Conservation (phyloP, 192 early-diverging fungal species). For the Backusella mclennaniae region DNA sequence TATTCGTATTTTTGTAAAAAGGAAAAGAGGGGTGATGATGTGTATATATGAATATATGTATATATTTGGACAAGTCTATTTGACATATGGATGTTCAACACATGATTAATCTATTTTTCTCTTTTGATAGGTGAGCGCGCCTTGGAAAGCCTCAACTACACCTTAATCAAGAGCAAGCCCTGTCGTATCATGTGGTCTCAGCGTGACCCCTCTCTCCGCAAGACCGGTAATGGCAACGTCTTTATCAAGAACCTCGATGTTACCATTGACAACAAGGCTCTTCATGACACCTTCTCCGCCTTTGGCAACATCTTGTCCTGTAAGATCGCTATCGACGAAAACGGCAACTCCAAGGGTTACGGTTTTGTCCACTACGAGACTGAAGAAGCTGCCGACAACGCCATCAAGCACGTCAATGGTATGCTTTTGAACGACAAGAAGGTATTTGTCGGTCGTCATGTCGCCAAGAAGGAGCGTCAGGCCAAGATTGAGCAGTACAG, state of each 20-base stretch:
- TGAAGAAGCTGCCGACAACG: slow-evolving; percentile 85
- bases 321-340: slow-evolving; percentile 92
- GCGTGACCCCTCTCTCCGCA: slow-evolving; percentile 94
- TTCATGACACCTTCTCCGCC: slow-evolving; percentile 98
- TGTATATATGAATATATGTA: background rate
- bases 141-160: slow-evolving; percentile 93
- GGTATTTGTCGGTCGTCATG: slow-evolving; percentile 93
- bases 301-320: slow-evolving; percentile 97
- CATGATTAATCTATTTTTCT: slow-evolving; percentile 10
- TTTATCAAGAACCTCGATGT: slow-evolving; percentile 99
- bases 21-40: background rate
- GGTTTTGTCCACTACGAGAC: slow-evolving; percentile 99
- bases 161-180: slow-evolving; percentile 87
- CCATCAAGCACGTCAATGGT: slow-evolving; percentile 98
- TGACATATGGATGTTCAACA: background rate
- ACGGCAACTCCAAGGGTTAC: slow-evolving; percentile 83
- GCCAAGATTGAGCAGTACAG: slow-evolving; percentile 86
- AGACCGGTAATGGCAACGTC: slow-evolving; percentile 91
- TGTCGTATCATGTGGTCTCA: slow-evolving; percentile 99
- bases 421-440: slow-evolving; percentile 99
- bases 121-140: slow-evolving; percentile 73
- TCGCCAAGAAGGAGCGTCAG: slow-evolving; percentile 89
- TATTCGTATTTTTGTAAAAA: background rate
- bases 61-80: background rate
- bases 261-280: slow-evolving; percentile 97